A percentile compares a stretch with the other conserved stretches of the same genome.
Evolutionary conservation across 2,329 filamentous ascomycete genomes (phyloP).

Genomic region (Pseudogymnoascus sp.): DNA sequence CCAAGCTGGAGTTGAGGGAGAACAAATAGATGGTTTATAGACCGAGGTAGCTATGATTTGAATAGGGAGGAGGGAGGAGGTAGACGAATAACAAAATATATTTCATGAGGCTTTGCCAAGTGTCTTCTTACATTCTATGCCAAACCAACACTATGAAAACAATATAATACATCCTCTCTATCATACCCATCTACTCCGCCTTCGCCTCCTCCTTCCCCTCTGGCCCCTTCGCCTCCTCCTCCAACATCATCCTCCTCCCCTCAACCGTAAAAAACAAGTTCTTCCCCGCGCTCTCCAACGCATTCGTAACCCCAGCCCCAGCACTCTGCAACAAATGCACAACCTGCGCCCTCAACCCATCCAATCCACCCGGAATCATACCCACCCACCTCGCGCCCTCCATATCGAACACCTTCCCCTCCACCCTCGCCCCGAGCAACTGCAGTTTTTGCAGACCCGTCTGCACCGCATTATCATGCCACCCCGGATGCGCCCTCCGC

Average conservation of each 20-base stretch:
- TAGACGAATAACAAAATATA: slow-evolving; percentile 5
- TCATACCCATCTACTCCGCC: slow-evolving; percentile 14
- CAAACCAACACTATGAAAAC: slow-evolving; percentile 8
- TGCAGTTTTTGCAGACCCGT: slow-evolving; percentile 79
- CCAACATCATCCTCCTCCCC: slow-evolving; percentile 70
- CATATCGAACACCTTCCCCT: slow-evolving; percentile 50
- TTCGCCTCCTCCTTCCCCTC: slow-evolving; percentile 14
- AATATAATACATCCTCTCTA: slow-evolving; percentile 11
- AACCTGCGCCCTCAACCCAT: slow-evolving; percentile 74
- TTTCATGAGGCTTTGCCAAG: slow-evolving; percentile 2
- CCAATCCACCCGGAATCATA: slow-evolving; percentile 72
- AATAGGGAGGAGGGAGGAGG: neutral
- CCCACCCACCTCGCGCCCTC: slow-evolving; percentile 57
- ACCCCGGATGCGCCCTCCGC: slow-evolving; percentile 68
- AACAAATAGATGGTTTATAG: neutral
- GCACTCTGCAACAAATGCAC: slow-evolving; percentile 74
- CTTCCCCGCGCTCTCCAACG: slow-evolving; percentile 74
- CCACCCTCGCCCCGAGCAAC: slow-evolving; percentile 78
- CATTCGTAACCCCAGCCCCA: slow-evolving; percentile 67
- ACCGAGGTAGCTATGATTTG: neutral
- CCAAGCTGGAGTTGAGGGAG: slow-evolving; percentile 47
- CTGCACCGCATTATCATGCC: slow-evolving; percentile 74
- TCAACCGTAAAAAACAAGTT: slow-evolving; percentile 86
- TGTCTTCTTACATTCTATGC: slow-evolving; percentile 7
- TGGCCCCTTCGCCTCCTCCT: slow-evolving; percentile 52